Conservation (phyloP, 1,284 basidiomycete species). For the Sanghuangporus sanghuang region DNA sequence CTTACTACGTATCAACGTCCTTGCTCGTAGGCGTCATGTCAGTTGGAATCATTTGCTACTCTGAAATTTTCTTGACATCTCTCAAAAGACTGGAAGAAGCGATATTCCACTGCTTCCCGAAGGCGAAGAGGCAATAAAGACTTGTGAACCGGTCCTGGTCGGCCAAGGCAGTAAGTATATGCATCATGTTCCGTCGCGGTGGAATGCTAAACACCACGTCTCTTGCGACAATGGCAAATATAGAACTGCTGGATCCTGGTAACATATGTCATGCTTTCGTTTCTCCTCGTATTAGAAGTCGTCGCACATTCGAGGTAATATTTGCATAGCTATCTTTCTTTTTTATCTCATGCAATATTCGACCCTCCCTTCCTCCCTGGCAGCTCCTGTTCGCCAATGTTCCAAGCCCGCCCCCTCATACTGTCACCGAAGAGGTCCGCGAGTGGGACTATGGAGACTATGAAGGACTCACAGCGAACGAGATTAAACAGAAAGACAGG, state of each 20-base stretch:
- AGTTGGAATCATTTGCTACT: conserved; percentile 20
- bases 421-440: conserved; percentile 58
- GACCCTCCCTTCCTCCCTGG: not conserved
- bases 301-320: conserved; percentile 65
- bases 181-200: not conserved
- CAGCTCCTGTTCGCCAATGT: conserved; percentile 64
- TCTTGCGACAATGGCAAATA: not conserved
- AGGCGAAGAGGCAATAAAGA: conserved; percentile 71
- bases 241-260: conserved; percentile 76
- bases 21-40: conserved; percentile 62
- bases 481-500: conserved; percentile 66
- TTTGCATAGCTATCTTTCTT: not conserved
- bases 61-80: not conserved
- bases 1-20: not conserved
- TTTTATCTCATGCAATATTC: not conserved
- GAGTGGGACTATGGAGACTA: conserved; percentile 94
- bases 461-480: conserved; percentile 72
- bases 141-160: conserved; percentile 62
- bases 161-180: conserved; percentile 67
- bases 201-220: not conserved
- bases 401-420: conserved; percentile 44
- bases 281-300: conserved; percentile 82
- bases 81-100: conserved; percentile 70
- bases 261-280: conserved; percentile 76
- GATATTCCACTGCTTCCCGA: conserved; percentile 85